Evolutionary conservation across 768 basidiomycete genomes (phyloP).

Genomic region (Psilocybe subaeruginosa): DNA sequence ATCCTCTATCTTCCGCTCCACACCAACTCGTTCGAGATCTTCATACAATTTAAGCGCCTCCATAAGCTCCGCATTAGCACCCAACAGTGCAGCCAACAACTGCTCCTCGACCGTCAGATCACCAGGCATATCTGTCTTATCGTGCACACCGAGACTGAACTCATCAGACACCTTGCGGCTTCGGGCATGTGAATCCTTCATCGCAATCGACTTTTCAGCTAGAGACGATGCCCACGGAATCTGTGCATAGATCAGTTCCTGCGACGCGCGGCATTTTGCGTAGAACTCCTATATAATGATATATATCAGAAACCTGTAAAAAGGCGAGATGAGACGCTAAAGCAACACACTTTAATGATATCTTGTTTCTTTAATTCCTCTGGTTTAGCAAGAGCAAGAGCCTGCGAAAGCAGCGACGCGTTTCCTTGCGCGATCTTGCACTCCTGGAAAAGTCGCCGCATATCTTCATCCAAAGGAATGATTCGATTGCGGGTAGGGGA

Average conservation of each 20-base stretch:
- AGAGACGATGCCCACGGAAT: constrained; percentile 90
- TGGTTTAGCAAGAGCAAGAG: constrained; percentile 69
- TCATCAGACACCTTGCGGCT: constrained; percentile 24
- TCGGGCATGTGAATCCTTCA: constrained; percentile 26
- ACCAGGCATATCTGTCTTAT: constrained; percentile 23
- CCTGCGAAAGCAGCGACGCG: constrained; percentile 71
- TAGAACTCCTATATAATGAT: constrained; percentile 74
- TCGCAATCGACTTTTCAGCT: constrained; percentile 68
- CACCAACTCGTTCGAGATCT: constrained; percentile 71
- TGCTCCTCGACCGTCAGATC: constrained; percentile 74
- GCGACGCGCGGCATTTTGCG: constrained; percentile 74
- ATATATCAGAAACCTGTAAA: too few species aligned
- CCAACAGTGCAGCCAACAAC: constrained; percentile 72
- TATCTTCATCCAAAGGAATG: constrained; percentile 83
- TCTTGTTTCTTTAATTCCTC: constrained; percentile 67
- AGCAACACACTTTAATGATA: constrained; percentile 63
- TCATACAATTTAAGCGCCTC: constrained; percentile 76
- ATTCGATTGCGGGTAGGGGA: constrained; percentile 40
- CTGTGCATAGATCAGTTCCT: constrained; percentile 84
- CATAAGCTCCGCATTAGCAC: constrained; percentile 71
- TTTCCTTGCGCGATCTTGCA: constrained; percentile 86
- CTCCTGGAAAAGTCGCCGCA: constrained; percentile 80
- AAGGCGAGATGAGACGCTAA: not conserved
- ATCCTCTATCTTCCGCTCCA: constrained; percentile 67
- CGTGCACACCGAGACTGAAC: constrained; percentile 11